Base-by-base conservation (phyloP, 1,284 basidiomycete species). In the Jaminaea rosea region DNA sequence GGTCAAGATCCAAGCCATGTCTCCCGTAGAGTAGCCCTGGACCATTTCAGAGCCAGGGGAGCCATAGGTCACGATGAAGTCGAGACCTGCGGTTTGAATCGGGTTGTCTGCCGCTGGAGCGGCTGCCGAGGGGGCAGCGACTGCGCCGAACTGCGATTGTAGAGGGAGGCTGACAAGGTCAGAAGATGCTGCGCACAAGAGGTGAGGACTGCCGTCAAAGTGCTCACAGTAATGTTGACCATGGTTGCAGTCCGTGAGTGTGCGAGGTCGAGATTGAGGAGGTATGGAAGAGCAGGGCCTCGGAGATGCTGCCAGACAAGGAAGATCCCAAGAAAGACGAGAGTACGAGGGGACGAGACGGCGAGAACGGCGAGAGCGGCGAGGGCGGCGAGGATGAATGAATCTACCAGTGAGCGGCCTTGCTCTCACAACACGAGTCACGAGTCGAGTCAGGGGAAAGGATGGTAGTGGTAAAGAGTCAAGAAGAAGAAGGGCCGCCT, bases 1-100 rank as follows among this genome's bases (percentile, higher is more conserved):
- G 21, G 86, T 77, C 39, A 42, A 11, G 19, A 91, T 49, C 75
- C 75, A 76, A 1, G 73, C 62, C 23, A 74, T 74, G 53, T 69
- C 67, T 50, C 62, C 60, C 10, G 58, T 58, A 29, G 50, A 52
- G 51, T 62, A 69, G 39, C 58, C 49, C 27, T 47, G 57, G 37
- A 62, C 62, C 42, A 48, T 52, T 28, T 60, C 56, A 49, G 48
- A 46, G 37, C 51, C 49, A n/a, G 49, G 31, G 5, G 50, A 36
- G 15, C 62, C 65, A 36, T 65, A 71, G 24, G 69, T 56, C 49
- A 65, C 65, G 52, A 71, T 67, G 46, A 69, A 56, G 58, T 69
- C 67, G 28, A 67, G 65, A n/a, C 67, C 67, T 42, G 58, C 53
- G 45, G 53, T 47, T 15, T 37, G 21, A 39, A 56, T 24, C 23